Conservation (phyloP, 805 yeast species). For the Dipodascus albidus region DNA sequence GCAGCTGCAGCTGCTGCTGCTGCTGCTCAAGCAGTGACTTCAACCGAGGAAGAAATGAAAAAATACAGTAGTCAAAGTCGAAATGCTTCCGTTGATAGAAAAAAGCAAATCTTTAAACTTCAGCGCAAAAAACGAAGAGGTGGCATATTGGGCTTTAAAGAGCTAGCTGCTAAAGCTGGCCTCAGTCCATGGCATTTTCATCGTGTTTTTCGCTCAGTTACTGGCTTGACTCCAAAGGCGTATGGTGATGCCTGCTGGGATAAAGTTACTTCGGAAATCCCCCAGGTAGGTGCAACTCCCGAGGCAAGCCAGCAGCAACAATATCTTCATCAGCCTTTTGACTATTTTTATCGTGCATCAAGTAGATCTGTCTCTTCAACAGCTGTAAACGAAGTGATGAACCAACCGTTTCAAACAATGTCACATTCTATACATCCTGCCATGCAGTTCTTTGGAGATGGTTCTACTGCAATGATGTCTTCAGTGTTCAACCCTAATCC, state of each 20-base stretch:
- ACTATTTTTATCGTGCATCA: background rate
- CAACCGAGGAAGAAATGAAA: background rate
- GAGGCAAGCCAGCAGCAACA: background rate
- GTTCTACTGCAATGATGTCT: background rate
- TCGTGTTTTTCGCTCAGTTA: constrained; percentile 75
- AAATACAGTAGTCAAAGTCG: background rate
- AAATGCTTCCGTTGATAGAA: background rate
- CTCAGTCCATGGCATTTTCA: constrained; percentile 91
- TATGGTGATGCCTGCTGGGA: constrained; percentile 76
- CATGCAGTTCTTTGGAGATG: background rate
- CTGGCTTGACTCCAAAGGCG: constrained; percentile 79
- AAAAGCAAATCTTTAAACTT: constrained; percentile 5
- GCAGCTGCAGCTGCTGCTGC: constrained; percentile 63
- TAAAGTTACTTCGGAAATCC: constrained; percentile 13
- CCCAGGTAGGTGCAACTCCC: background rate
- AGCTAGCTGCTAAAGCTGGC: constrained; percentile 73
- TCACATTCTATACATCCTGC: background rate
- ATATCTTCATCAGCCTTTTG: background rate
- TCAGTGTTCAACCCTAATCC: background rate
- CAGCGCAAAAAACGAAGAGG: constrained; percentile 27
- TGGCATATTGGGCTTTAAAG: constrained; percentile 49
- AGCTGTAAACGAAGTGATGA: background rate
- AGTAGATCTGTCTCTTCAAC: background rate
- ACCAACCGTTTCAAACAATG: background rate
- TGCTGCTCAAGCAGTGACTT: constrained; percentile 12